These are phyloP conservation scores for Kalanchoe fedtschenkoi DNA, from an alignment of 164 flowering plant genomes.

Conservation along the genomic window DNA sequence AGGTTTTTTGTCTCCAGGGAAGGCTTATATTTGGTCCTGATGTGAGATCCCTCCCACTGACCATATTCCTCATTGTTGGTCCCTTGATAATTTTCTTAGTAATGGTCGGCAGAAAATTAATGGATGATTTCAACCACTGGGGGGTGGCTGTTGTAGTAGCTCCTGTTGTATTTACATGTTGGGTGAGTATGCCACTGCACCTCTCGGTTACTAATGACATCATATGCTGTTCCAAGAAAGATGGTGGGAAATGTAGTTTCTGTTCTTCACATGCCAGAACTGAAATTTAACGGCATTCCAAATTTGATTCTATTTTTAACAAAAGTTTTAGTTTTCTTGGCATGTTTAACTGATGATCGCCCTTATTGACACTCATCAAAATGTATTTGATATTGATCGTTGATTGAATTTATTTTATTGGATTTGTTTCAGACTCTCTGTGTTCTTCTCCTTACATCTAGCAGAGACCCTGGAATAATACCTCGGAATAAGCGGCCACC, in stretches of 20 bases:
- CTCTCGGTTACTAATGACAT: neutral
- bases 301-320: too few relatives aligned
- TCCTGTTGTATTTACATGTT: conserved; percentile 17
- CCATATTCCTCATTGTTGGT: conserved; percentile 22
- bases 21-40: conserved; percentile 44
- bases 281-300: too few relatives aligned
- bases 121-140: conserved; percentile 23
- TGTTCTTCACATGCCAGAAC: too few relatives aligned
- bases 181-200: conserved; percentile 18
- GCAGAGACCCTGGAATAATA: conserved; percentile 42
- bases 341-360: neutral
- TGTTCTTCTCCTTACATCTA: conserved; percentile 31
- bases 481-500: conserved; percentile 37
- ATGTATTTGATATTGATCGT: neutral
- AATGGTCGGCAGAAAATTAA: conserved; percentile 30
- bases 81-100: conserved; percentile 29
- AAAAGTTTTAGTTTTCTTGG: neutral
- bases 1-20: conserved; percentile 27
- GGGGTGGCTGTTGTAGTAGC: conserved; percentile 24
- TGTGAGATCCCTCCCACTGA: conserved; percentile 23
- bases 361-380: neutral
- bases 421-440: conserved; percentile 17
- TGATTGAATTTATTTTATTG: neutral
- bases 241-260: neutral
- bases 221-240: neutral